Evolutionary conservation across 768 basidiomycete species (phyloP), one percentile per base, ranked within the genome.

Genomic region (Russula compacta): DNA sequence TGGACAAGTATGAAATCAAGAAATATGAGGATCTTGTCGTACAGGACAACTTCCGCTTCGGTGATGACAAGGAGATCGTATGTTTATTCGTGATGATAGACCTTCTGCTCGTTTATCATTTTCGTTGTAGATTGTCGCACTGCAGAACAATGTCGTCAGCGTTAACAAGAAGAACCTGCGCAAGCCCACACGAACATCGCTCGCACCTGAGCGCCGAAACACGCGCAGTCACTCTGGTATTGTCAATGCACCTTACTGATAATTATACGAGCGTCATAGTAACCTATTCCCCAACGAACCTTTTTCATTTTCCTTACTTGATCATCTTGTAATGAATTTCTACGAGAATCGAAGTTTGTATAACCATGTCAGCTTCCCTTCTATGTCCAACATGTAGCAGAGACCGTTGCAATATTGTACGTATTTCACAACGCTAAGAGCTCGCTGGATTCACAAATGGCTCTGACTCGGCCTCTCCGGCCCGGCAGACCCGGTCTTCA

Each of bases 21-120:
- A 87, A 87, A 76, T 98, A 97, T 71, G 89, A 93, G 68, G 93
- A 95, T 68, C 79, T 82, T 49, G 94, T 98, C 60, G 94, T 98
- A 0, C 95, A 97, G 65, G 97, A 99, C 73, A 92, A 88, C 74
- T 99, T 99, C 84, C 91, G 87, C 75, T 98, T 95, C 70, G 95
- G 94, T 14, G 92, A 95, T 68, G 95, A 98, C 74, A 90, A 92
- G 69, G 87, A 98, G 71, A 98, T 99, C 70, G 92, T 93, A 68
- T 69, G 89, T 78, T 36, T 40, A 29, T 55, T 49, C n/a, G 7
- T 44, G 4, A 19, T 11, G 44, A 24, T 9, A n/a, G 36, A 17
- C 14, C 21, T 50, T 53, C 11, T 38, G 36, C 49, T 50, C 21
- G 33, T 61, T 65, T 60, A 64, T n/a, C 48, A 32, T 21, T 50